phyloP scores from a whole-genome alignment of 2,329 filamentous ascomycete genomes.

The Cryphonectria parasitica region DNA sequence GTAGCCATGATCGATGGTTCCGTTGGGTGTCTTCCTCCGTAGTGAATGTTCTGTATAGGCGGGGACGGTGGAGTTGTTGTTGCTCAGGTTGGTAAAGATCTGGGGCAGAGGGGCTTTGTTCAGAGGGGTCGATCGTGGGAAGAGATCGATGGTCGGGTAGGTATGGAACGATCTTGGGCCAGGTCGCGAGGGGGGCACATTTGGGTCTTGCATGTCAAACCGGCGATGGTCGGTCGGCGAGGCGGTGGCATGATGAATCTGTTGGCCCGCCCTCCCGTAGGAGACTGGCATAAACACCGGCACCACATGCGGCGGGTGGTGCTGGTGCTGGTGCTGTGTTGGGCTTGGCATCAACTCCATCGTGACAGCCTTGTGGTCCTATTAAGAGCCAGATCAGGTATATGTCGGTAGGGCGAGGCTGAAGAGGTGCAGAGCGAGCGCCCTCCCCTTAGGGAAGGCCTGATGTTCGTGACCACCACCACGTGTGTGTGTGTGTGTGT shows the following conservation, averaged over 20 bases:
- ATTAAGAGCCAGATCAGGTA: not conserved
- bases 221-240: slow-evolving; percentile 20
- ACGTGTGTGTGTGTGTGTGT: not conserved
- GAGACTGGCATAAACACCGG: not conserved
- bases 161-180: slow-evolving; percentile 36
- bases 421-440: not conserved
- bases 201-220: slow-evolving; percentile 11
- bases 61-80: slow-evolving; percentile 21
- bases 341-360: slow-evolving; percentile 28
- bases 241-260: not conserved
- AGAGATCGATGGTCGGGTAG: slow-evolving; percentile 34
- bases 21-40: slow-evolving; percentile 89
- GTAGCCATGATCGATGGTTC: slow-evolving; percentile 89
- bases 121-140: not conserved
- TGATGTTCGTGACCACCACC: not conserved
- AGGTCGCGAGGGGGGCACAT: slow-evolving; percentile 16
- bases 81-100: slow-evolving; percentile 23
- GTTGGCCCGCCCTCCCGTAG: not conserved
- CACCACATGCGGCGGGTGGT: slow-evolving; percentile 5
- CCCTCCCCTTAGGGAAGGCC: not conserved
- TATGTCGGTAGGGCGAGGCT: not conserved
- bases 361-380: not conserved
- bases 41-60: slow-evolving; percentile 72
- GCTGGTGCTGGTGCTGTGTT: slow-evolving; percentile 22
- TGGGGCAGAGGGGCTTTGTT: slow-evolving; percentile 23